Percentiles rank a stretch among this genome's conserved stretches.
These are phyloP conservation scores for Lachnellula cervina DNA, from an alignment of 2,329 filamentous ascomycete species.

Conservation along the genomic window DNA sequence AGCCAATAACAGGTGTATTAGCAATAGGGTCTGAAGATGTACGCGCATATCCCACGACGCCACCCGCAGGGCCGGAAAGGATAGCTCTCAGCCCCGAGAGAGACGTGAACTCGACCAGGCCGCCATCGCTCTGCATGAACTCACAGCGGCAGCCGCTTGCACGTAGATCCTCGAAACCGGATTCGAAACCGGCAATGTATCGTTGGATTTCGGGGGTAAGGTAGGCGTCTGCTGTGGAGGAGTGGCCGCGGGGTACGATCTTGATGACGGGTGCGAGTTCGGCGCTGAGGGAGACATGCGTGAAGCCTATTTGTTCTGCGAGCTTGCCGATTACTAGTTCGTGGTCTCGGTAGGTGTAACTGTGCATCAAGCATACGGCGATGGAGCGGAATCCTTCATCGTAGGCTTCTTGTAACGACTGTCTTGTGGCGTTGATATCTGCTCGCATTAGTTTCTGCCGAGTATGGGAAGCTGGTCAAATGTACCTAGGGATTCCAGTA, in stretches of 20 bases:
- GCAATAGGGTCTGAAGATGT: conserved; percentile 62
- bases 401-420: conserved; percentile 51
- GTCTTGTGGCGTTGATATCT: conserved; percentile 36
- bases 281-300: conserved; percentile 60
- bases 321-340: conserved; percentile 57
- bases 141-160: conserved; percentile 59
- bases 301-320: conserved; percentile 59
- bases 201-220: conserved; percentile 63
- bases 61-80: conserved; percentile 61
- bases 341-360: conserved; percentile 64
- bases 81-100: conserved; percentile 62
- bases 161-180: conserved; percentile 53
- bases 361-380: conserved; percentile 63
- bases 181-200: conserved; percentile 60
- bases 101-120: conserved; percentile 43
- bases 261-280: conserved; percentile 70
- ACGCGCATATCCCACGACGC: conserved; percentile 60
- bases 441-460: conserved; percentile 49
- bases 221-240: conserved; percentile 67
- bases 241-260: conserved; percentile 57
- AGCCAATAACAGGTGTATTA: conserved; percentile 63
- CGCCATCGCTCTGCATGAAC: conserved; percentile 56
- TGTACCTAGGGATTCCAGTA: conserved; percentile 13
- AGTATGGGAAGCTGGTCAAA: neutral
- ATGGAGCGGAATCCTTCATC: conserved; percentile 57